These are phyloP conservation scores for Diplogelasinospora grovesii DNA, from an alignment of 495 filamentous ascomycete genomes.

Conservation along the genomic window DNA sequence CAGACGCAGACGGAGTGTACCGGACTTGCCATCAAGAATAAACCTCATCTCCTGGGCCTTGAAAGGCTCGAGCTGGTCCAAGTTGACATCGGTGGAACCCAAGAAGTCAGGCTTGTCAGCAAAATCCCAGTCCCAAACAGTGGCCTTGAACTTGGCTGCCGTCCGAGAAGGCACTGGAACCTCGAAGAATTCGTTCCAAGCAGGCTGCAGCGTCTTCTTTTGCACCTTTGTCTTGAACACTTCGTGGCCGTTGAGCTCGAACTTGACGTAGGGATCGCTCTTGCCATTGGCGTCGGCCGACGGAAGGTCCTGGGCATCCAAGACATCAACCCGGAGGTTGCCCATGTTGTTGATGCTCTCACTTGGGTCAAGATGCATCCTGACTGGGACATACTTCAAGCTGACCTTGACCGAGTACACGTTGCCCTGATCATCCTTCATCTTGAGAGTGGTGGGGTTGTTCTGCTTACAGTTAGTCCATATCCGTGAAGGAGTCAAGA, in stretches of 20 bases:
- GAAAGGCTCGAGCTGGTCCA: constrained; percentile 81
- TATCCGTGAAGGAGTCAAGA: too few relatives aligned
- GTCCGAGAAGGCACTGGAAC: constrained; percentile 72
- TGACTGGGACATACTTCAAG: constrained; percentile 86
- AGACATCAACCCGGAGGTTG: constrained; percentile 79
- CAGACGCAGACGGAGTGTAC: constrained; percentile 70
- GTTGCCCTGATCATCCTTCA: constrained; percentile 69
- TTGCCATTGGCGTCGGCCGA: constrained; percentile 91
- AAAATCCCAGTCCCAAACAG: constrained; percentile 93
- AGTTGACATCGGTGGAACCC: constrained; percentile 68
- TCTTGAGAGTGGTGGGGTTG: constrained; percentile 72
- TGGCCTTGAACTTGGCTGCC: constrained; percentile 75
- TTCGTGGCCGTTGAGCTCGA: constrained; percentile 76
- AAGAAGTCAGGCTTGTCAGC: constrained; percentile 85
- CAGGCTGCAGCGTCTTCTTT: constrained; percentile 92
- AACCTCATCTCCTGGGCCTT: constrained; percentile 61
- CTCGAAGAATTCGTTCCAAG: constrained; percentile 96
- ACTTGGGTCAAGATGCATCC: constrained; percentile 87
- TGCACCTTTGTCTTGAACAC: constrained; percentile 89
- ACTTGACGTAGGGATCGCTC: constrained; percentile 95
- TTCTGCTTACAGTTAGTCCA: constrained; percentile 47
- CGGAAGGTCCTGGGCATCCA: constrained; percentile 82
- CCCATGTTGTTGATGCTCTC: constrained; percentile 99
- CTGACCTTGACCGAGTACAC: constrained; percentile 79
- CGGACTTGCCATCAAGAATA: constrained; percentile 84